phyloP scores from a whole-genome alignment of 306 rosid species.

The Astragalus glycyphyllos region DNA sequence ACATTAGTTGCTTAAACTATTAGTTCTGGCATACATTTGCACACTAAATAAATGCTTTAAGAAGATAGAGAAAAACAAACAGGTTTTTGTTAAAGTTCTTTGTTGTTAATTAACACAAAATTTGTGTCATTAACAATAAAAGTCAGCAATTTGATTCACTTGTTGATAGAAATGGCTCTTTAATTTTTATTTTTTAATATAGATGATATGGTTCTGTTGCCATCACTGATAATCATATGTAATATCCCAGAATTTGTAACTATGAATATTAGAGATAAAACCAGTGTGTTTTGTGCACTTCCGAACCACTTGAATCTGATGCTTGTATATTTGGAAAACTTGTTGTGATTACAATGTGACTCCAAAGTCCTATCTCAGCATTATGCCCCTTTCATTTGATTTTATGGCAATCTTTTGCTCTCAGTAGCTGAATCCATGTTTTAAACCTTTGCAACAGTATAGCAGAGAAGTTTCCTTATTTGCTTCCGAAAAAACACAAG shows the following conservation, averaged over 20 bases:
- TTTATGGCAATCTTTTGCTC: constrained; percentile 31
- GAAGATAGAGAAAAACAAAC: constrained; percentile 3
- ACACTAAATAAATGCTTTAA: constrained; percentile 13
- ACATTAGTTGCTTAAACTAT: constrained; percentile 25
- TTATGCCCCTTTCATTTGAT: constrained; percentile 33
- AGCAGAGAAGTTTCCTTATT: constrained; percentile 81
- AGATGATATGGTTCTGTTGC: constrained; percentile 31
- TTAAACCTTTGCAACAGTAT: constrained; percentile 64
- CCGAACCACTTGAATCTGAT: constrained; percentile 7
- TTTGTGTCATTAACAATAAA: constrained; percentile 1
- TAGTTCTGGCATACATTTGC: constrained; percentile 18
- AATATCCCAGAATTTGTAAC: constrained; percentile 2
- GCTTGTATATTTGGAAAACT: constrained; percentile 16
- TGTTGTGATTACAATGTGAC: neutral
- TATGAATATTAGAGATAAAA: constrained; percentile 28
- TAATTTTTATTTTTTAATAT: constrained; percentile 18
- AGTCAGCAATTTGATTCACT: neutral
- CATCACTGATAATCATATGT: constrained; percentile 20
- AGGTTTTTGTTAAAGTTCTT: neutral
- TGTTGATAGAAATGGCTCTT: constrained; percentile 2
- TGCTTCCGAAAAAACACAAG: constrained; percentile 71
- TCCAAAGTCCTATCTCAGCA: neutral
- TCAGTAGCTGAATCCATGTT: constrained; percentile 36
- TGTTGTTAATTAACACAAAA: neutral
- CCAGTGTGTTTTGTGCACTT: neutral